Evolutionary conservation across 495 filamentous ascomycete species (phyloP).

Genomic region (Rhypophila decipiens): DNA sequence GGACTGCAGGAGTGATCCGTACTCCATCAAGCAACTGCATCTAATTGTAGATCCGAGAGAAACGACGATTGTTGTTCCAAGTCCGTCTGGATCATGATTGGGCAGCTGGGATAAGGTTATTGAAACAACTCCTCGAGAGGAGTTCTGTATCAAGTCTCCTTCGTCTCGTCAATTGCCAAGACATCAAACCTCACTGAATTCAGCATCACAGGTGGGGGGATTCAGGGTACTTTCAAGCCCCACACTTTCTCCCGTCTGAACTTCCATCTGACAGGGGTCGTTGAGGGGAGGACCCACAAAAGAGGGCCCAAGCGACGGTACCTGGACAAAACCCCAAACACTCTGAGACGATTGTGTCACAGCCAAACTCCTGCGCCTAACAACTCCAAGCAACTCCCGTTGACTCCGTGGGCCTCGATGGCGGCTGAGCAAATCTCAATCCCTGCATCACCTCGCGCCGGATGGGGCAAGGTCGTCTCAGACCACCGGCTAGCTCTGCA

Average conservation of each 20-base stretch:
- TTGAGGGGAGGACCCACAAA: not conserved
- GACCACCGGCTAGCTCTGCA: not conserved
- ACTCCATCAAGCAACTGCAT: too few relatives aligned
- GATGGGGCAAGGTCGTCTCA: not conserved
- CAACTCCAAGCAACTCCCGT: constrained; percentile 18
- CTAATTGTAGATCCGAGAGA: too few relatives aligned
- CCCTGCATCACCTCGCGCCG: not conserved
- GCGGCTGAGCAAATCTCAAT: constrained; percentile 13
- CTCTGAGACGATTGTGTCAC: constrained; percentile 45
- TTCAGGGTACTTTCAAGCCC: not conserved
- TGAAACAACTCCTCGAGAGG: too few relatives aligned
- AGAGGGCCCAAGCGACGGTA: constrained; percentile 2
- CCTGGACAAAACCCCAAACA: constrained; percentile 37
- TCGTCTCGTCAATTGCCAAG: too few relatives aligned
- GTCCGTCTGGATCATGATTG: too few relatives aligned
- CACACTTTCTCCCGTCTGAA: not conserved
- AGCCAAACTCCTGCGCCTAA: constrained; percentile 30
- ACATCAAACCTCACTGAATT: too few relatives aligned
- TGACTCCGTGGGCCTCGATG: not conserved
- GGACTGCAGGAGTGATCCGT: too few relatives aligned
- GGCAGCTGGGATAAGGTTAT: too few relatives aligned
- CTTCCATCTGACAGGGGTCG: too few relatives aligned
- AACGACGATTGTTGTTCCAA: too few relatives aligned
- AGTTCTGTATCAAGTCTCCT: too few relatives aligned
- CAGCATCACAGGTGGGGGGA: too few relatives aligned